Percentiles rank a stretch among this genome's conserved stretches.
phyloP scores from a whole-genome alignment of 2,329 filamentous ascomycete genomes.

The Lithohypha guttulata region DNA sequence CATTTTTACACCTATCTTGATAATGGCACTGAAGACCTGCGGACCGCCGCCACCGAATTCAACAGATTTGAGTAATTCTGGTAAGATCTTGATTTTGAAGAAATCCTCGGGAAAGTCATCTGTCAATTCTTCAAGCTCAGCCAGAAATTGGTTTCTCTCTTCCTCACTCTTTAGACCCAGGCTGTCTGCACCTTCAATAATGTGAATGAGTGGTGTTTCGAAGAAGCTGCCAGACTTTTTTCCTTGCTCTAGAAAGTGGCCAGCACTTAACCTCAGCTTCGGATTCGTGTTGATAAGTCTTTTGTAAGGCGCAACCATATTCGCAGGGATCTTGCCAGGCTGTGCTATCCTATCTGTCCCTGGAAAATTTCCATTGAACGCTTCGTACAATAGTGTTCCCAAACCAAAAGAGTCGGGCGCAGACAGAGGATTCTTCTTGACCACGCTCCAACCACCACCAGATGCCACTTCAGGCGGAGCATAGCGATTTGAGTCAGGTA shows the following conservation, averaged over 20 bases:
- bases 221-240: constrained; percentile 76
- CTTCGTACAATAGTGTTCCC: constrained; percentile 74
- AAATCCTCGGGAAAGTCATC: constrained; percentile 97
- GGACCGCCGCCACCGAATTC: constrained; percentile 94
- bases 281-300: constrained; percentile 79
- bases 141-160: constrained; percentile 75
- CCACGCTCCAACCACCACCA: constrained; percentile 84
- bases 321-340: constrained; percentile 73
- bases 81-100: constrained; percentile 92
- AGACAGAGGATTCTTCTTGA: constrained; percentile 70
- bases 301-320: constrained; percentile 86
- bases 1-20: constrained; percentile 83
- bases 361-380: constrained; percentile 75
- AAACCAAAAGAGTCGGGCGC: constrained; percentile 83
- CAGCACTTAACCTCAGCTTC: constrained; percentile 73
- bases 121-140: constrained; percentile 70
- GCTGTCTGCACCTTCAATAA: constrained; percentile 88
- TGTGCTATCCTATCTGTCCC: constrained; percentile 71
- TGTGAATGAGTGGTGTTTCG: constrained; percentile 78
- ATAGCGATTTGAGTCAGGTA: constrained; percentile 76
- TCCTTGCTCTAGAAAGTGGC: constrained; percentile 83
- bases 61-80: constrained; percentile 94
- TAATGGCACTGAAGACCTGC: constrained; percentile 74
- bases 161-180: constrained; percentile 75
- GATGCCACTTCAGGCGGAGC: constrained; percentile 77